Evolutionary conservation across 2,329 filamentous ascomycete genomes (phyloP).

Genomic region (Blastomyces parvus): DNA sequence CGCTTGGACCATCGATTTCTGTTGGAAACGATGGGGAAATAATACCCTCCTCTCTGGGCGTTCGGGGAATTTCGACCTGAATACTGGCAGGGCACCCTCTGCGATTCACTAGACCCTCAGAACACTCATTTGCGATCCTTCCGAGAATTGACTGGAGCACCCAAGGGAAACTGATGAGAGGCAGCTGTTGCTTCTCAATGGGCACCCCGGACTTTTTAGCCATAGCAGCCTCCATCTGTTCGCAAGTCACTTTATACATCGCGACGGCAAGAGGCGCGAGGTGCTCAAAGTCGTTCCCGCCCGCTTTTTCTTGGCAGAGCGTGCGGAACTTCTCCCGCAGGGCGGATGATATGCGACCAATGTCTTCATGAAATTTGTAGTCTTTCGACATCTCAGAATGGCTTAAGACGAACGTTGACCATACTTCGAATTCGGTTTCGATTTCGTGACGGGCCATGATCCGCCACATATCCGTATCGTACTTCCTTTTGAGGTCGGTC

Average conservation of each 20-base stretch:
- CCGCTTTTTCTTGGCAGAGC: constrained; percentile 56
- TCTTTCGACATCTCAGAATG: constrained; percentile 63
- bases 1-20: neutral
- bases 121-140: constrained; percentile 49
- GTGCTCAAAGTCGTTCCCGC: constrained; percentile 47
- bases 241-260: constrained; percentile 75
- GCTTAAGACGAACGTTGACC: constrained; percentile 71
- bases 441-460: constrained; percentile 82
- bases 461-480: constrained; percentile 66
- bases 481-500: constrained; percentile 59
- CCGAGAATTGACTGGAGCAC: constrained; percentile 66
- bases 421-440: constrained; percentile 81
- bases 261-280: constrained; percentile 69
- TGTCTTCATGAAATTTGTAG: constrained; percentile 79
- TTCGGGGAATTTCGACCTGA: neutral
- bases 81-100: neutral
- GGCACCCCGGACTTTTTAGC: constrained; percentile 36
- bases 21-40: neutral
- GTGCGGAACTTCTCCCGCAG: constrained; percentile 62
- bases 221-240: constrained; percentile 55
- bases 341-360: constrained; percentile 56
- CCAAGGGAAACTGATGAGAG: constrained; percentile 92
- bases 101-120: constrained; percentile 8
- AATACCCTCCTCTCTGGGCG: neutral
- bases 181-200: constrained; percentile 44